Percentiles rank a stretch among this genome's conserved stretches.
These are phyloP conservation scores for Penicillium bovifimosum DNA, from an alignment of 495 filamentous ascomycete species.

Conservation along the genomic window DNA sequence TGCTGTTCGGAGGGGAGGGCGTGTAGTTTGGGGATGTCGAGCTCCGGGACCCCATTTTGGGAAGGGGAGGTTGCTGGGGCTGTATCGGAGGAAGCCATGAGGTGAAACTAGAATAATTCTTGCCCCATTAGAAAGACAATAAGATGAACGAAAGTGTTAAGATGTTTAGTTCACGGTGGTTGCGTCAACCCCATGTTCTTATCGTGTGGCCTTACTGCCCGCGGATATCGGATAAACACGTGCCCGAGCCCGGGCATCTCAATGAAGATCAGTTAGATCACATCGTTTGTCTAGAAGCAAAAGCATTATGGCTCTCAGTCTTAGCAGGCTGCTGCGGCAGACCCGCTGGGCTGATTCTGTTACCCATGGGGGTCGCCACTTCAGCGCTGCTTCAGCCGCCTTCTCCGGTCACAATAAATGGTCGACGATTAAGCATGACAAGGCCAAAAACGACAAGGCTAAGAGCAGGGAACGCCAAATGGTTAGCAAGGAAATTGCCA, in stretches of 20 bases:
- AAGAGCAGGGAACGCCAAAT: slow-evolving; percentile 47
- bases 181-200: slow-evolving; percentile 14
- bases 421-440: slow-evolving; percentile 94
- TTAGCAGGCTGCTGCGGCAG: slow-evolving; percentile 13
- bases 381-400: slow-evolving; percentile 45
- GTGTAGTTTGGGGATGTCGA: slow-evolving; percentile 84
- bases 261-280: slow-evolving; percentile 1
- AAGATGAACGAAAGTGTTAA: neutral
- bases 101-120: slow-evolving; percentile 13
- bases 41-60: slow-evolving; percentile 48
- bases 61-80: slow-evolving; percentile 22
- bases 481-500: slow-evolving; percentile 47
- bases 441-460: slow-evolving; percentile 67
- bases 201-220: slow-evolving; percentile 27
- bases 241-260: slow-evolving; percentile 23
- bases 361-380: slow-evolving; percentile 30
- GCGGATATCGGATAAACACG: slow-evolving; percentile 34
- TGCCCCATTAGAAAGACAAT: slow-evolving; percentile 23
- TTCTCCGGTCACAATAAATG: slow-evolving; percentile 81
- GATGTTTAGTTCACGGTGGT: neutral
- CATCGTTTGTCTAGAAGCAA: neutral
- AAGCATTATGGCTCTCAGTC: slow-evolving; percentile 15
- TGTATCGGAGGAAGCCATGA: slow-evolving; percentile 40
- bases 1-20: slow-evolving; percentile 91
- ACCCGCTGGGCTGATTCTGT: neutral